Evolutionary conservation across 1,284 basidiomycete species (phyloP), one percentile per base, ranked within the genome.

Genomic region (Ceratobasidium theobromae): DNA sequence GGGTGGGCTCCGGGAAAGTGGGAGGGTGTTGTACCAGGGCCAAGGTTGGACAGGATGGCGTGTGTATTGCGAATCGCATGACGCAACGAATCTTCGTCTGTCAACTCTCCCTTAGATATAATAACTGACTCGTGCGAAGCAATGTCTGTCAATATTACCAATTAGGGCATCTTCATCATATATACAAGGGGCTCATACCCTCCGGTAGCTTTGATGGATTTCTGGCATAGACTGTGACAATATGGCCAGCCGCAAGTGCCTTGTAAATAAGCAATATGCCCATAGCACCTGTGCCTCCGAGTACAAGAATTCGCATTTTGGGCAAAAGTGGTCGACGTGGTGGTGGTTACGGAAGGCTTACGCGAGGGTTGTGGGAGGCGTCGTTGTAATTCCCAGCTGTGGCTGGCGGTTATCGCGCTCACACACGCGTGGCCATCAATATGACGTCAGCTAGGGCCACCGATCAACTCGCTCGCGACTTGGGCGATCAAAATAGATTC

Each of bases 11-110:
- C 55, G 1, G 41, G 55, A 28, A 58, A 58, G 43, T 58, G 43
- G 12, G 55, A 58, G 28, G 55, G 55, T 3, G 55, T 58, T 18
- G 55, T 58, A 3, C 55, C 55, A 6, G 55, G 55, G n/a, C 55
- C 55, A n/a, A 58, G 55, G 43, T 58, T 58, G 25, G 55, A 58
- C 27, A 58, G 4, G 11, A 58, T 58, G 3, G 55, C 55, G 21
- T 58, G 23, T 3, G 43, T 41, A 18, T 58, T 45, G 27, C 55
- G 55, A n/a, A 58, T 58, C 6, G 55, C 41, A 23, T 58, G 55
- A 14, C 43, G 55, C 33, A 58, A 27, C 1, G 43, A 32, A 16
- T 58, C 55, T 48, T 58, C 55, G 55, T 58, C 55, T 23, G 43
- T 48, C 9, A 58, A 43, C 21, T 58, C 43, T 8, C 55, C 55